Conservation (phyloP, 2,329 filamentous ascomycete species). For the Trichoderma arundinaceum region DNA sequence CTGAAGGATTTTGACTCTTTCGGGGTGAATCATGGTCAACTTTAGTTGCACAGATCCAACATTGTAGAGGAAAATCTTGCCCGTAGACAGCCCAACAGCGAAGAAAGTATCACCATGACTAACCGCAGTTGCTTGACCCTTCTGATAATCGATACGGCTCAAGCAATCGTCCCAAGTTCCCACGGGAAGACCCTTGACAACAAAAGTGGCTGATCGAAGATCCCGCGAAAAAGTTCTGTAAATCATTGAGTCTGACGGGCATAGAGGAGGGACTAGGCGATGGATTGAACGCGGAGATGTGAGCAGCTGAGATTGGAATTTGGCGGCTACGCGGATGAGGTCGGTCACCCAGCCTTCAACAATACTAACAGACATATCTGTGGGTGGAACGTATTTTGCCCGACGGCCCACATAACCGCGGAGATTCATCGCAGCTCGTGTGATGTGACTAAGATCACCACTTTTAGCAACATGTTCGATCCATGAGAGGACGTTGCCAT, state of each 20-base stretch:
- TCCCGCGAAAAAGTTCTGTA: neutral
- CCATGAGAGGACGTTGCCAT: constrained; percentile 1
- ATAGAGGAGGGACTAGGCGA: constrained; percentile 9
- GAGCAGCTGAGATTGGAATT: constrained; percentile 11
- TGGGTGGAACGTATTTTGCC: neutral
- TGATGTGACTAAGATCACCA: neutral
- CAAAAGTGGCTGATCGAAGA: neutral
- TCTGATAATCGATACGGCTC: constrained; percentile 10
- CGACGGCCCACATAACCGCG: neutral
- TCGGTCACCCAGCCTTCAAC: constrained; percentile 6
- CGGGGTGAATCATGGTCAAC: neutral
- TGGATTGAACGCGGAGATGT: neutral
- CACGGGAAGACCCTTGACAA: neutral
- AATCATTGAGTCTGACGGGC: constrained; percentile 15
- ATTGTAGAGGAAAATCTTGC: constrained; percentile 9
- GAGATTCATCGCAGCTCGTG: neutral
- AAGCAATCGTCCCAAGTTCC: constrained; percentile 8
- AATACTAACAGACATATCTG: neutral
- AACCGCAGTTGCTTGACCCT: neutral
- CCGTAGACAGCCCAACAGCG: neutral
- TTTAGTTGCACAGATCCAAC: neutral
- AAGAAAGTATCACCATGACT: neutral
- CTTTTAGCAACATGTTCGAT: constrained; percentile 10
- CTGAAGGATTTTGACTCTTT: neutral
- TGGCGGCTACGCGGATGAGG: neutral